Evolutionary conservation across 176 grass and related monocot species (phyloP).

Genomic region (Dendrocalamus sinicus): DNA sequence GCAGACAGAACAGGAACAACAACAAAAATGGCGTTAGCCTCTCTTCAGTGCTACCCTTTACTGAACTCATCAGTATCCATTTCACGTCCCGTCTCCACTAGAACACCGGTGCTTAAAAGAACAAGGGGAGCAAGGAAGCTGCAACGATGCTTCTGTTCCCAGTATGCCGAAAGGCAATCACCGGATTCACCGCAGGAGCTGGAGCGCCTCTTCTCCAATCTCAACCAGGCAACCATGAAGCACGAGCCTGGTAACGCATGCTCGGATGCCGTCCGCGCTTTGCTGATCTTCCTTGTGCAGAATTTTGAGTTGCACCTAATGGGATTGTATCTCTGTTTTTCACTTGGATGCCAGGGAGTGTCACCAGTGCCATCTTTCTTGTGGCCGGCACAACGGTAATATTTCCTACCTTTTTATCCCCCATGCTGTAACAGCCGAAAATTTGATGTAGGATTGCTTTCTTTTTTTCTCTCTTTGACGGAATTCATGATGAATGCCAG

Average conservation of each 20-base stretch:
- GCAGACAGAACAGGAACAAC: not conserved
- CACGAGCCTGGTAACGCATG: slow-evolving; percentile 66
- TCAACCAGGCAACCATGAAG: slow-evolving; percentile 90
- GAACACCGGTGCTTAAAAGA: not conserved
- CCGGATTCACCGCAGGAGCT: slow-evolving; percentile 48
- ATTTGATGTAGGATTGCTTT: not conserved
- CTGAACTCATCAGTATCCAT: not conserved
- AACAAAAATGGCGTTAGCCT: slow-evolving; percentile 43
- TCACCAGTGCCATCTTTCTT: slow-evolving; percentile 69
- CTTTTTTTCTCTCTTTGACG: not conserved
- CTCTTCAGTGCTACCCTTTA: slow-evolving; percentile 43
- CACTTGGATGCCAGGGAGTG: slow-evolving; percentile 66
- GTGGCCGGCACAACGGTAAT: slow-evolving; percentile 90
- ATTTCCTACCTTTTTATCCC: not conserved
- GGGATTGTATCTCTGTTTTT: not conserved
- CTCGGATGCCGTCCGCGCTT: not conserved
- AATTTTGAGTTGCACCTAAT: not conserved
- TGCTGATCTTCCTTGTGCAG: not conserved
- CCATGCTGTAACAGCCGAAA: not conserved
- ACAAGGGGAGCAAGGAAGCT: slow-evolving; percentile 5
- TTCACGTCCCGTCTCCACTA: not conserved
- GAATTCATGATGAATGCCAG: not conserved
- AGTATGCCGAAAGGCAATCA: slow-evolving; percentile 45
- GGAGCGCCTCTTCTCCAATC: slow-evolving; percentile 87
- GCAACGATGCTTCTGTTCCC: slow-evolving; percentile 56